A percentile compares a stretch with the other conserved stretches of the same genome.
Evolutionary conservation across 441 rosid species (phyloP).

Genomic region (Brassica hybrid): DNA sequence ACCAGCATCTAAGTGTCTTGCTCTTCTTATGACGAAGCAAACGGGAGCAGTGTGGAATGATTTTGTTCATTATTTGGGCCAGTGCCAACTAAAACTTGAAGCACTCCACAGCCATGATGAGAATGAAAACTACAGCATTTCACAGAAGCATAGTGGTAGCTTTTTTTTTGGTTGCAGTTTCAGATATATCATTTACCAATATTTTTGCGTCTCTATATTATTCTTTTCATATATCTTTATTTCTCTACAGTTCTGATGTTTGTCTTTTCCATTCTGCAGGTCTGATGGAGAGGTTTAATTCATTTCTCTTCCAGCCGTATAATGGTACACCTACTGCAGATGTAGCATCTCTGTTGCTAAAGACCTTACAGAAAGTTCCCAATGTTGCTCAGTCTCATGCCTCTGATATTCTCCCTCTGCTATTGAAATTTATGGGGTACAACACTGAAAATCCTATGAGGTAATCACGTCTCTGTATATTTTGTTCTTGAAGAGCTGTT

Average conservation of each 20-base stretch:
- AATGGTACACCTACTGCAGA: slow-evolving; percentile 62
- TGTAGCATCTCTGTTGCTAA: slow-evolving; percentile 67
- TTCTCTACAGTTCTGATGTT: background rate
- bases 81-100: slow-evolving; percentile 51
- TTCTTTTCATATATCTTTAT: background rate
- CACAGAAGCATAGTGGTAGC: slow-evolving; percentile 30
- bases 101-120: slow-evolving; percentile 41
- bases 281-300: slow-evolving; percentile 57
- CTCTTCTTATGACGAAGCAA: slow-evolving; percentile 57
- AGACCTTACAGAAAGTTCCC: slow-evolving; percentile 70
- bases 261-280: slow-evolving; percentile 51
- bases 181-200: background rate
- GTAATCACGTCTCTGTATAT: slow-evolving; percentile 45
- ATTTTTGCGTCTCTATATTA: background rate
- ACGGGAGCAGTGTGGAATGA: slow-evolving; percentile 60
- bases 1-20: slow-evolving; percentile 73
- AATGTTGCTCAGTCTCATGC: slow-evolving; percentile 64
- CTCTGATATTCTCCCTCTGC: slow-evolving; percentile 63
- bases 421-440: slow-evolving; percentile 79
- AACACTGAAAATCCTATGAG: slow-evolving; percentile 49
- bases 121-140: slow-evolving; percentile 35
- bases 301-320: slow-evolving; percentile 55
- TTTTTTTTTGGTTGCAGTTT: background rate
- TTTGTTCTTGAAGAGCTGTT: background rate
- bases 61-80: slow-evolving; percentile 54